A percentile compares a stretch with the other conserved stretches of the same genome.
Evolutionary conservation across 768 basidiomycete genomes (phyloP).

Genomic region (Chlorophyllum brunneum): DNA sequence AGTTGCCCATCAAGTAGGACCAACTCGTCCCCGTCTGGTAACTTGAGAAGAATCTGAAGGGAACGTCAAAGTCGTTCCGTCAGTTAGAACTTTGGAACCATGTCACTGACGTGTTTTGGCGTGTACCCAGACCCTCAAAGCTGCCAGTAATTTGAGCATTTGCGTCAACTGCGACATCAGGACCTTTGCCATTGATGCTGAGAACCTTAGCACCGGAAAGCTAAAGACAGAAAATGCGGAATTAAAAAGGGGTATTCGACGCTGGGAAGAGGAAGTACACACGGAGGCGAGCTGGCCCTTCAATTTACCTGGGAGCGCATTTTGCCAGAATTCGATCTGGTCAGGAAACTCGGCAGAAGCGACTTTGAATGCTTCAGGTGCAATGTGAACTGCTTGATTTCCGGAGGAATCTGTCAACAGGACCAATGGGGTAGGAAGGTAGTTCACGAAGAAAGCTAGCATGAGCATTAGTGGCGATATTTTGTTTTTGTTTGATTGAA

Average conservation of each 20-base stretch:
- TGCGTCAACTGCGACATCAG: constrained; percentile 46
- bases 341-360: constrained; percentile 51
- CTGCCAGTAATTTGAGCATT: constrained; percentile 49
- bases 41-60: constrained; percentile 37
- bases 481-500: not conserved
- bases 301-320: constrained; percentile 42
- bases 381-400: constrained; percentile 47
- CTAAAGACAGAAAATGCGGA: constrained; percentile 13
- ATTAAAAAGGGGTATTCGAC: not conserved
- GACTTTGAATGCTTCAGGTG: constrained; percentile 51
- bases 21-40: constrained; percentile 31
- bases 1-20: constrained; percentile 44
- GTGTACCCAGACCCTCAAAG: constrained; percentile 49
- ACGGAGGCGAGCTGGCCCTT: constrained; percentile 48
- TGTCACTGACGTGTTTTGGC: constrained; percentile 41
- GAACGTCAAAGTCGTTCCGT: not conserved
- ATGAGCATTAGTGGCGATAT: not conserved
- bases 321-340: constrained; percentile 53
- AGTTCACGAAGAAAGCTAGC: constrained; percentile 33
- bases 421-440: constrained; percentile 46
- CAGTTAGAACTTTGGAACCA: not conserved
- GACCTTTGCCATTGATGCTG: constrained; percentile 46
- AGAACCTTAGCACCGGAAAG: constrained; percentile 52
- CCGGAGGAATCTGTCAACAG: constrained; percentile 43
- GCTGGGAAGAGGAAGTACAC: constrained; percentile 12